A percentile compares a stretch with the other conserved stretches of the same genome.
phyloP scores from a whole-genome alignment of 495 filamentous ascomycete genomes.

The Aspergillus conjunctus region DNA sequence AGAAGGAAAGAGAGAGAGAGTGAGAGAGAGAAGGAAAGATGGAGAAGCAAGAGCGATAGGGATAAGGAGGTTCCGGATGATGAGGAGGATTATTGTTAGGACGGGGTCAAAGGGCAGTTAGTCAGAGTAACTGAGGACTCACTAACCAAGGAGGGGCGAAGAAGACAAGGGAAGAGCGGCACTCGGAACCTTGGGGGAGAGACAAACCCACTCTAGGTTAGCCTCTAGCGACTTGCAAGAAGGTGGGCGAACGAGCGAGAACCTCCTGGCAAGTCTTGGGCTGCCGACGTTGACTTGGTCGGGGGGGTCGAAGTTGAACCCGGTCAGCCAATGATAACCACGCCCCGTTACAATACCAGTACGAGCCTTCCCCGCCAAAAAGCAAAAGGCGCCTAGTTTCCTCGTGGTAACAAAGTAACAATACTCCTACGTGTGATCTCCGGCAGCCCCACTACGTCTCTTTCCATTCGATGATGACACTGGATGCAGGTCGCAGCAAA shows the following conservation, averaged over 20 bases:
- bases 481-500: slow-evolving; percentile 24
- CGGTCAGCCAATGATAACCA: slow-evolving; percentile 10
- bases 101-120: slow-evolving; percentile 5
- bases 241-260: slow-evolving; percentile 28
- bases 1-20: slow-evolving; percentile 21
- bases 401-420: slow-evolving; percentile 33
- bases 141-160: slow-evolving; percentile 27
- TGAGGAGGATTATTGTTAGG: slow-evolving; percentile 3
- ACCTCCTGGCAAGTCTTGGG: slow-evolving; percentile 14
- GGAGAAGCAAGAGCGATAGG: slow-evolving; percentile 26
- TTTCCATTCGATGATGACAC: slow-evolving; percentile 10
- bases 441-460: slow-evolving; percentile 14
- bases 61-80: slow-evolving; percentile 28
- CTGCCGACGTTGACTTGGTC: slow-evolving; percentile 16
- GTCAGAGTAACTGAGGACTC: background rate
- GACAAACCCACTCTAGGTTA: slow-evolving; percentile 1
- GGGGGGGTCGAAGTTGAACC: background rate
- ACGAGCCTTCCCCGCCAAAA: slow-evolving; percentile 7
- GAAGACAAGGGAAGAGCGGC: slow-evolving; percentile 24
- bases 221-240: slow-evolving; percentile 16
- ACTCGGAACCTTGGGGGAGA: slow-evolving; percentile 25
- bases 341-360: slow-evolving; percentile 20
- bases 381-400: slow-evolving; percentile 12
- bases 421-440: slow-evolving; percentile 24
- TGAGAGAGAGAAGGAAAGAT: slow-evolving; percentile 19